Percentiles rank a stretch among this genome's conserved stretches.
These are phyloP conservation scores for Pseudocercospora macadamiae DNA, from an alignment of 2,329 filamentous ascomycete genomes.

Conservation along the genomic window DNA sequence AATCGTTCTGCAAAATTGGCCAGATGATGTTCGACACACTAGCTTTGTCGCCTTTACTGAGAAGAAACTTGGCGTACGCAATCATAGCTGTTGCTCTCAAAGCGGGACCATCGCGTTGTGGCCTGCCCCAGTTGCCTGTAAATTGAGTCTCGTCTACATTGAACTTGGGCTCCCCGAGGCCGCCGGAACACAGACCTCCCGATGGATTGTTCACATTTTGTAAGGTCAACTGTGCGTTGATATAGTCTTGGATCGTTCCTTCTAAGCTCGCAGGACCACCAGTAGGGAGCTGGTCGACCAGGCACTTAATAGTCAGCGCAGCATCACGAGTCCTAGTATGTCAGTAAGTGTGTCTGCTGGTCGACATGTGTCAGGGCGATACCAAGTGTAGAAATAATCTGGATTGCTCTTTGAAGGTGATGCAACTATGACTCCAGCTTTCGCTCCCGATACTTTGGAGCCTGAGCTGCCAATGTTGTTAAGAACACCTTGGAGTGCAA, in stretches of 20 bases:
- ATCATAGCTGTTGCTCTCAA: conserved; percentile 75
- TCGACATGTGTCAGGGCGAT: background rate
- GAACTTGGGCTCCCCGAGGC: conserved; percentile 75
- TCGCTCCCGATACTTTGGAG: conserved; percentile 51
- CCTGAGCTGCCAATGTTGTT: conserved; percentile 61
- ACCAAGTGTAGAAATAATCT: conserved; percentile 74
- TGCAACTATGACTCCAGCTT: conserved; percentile 57
- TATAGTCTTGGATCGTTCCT: conserved; percentile 67
- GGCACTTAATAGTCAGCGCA: conserved; percentile 68
- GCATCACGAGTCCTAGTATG: conserved; percentile 63
- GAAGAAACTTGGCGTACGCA: conserved; percentile 71
- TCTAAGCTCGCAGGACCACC: conserved; percentile 62
- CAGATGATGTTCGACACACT: conserved; percentile 63
- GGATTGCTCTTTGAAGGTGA: conserved; percentile 59
- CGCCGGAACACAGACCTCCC: conserved; percentile 55
- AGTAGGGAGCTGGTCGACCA: conserved; percentile 68
- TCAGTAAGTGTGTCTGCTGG: background rate
- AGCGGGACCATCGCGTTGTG: conserved; percentile 78
- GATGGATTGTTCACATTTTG: conserved; percentile 72
- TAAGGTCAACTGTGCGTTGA: conserved; percentile 66
- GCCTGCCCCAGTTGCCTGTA: conserved; percentile 68
- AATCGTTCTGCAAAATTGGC: conserved; percentile 76
- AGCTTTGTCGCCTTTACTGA: conserved; percentile 41
- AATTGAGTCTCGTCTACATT: conserved; percentile 61
- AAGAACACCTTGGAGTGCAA: conserved; percentile 56